These are phyloP conservation scores for Lactarius hengduanensis DNA, from an alignment of 768 basidiomycete genomes.

Conservation along the genomic window DNA sequence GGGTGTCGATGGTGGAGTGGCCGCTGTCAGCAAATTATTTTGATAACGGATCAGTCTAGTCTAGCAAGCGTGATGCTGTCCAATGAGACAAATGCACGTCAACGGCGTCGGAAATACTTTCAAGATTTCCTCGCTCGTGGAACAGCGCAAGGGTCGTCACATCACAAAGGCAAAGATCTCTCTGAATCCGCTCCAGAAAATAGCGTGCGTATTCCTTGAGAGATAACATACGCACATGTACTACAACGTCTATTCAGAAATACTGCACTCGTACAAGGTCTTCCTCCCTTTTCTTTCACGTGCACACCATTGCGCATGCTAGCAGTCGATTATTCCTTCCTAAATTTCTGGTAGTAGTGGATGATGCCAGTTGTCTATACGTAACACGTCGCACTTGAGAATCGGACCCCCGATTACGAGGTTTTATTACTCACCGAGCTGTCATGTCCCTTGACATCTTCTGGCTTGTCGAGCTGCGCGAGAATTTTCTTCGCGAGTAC, in stretches of 20 bases:
- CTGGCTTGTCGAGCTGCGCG: slow-evolving; percentile 75
- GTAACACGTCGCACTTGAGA: slow-evolving; percentile 10
- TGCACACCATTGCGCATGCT: background rate
- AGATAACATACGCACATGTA: background rate
- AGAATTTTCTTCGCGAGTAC: slow-evolving; percentile 96
- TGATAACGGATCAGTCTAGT: background rate
- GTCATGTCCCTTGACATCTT: slow-evolving; percentile 85
- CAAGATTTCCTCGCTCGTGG: no score
- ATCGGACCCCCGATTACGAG: background rate
- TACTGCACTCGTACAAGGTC: slow-evolving; percentile 1
- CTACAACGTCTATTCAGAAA: slow-evolving; percentile 1
- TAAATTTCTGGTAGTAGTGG: slow-evolving; percentile 91
- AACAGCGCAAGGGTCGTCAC: background rate
- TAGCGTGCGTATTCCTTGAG: background rate
- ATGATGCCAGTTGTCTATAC: slow-evolving; percentile 90
- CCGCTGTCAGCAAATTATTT: no score
- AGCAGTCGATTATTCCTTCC: slow-evolving; percentile 57
- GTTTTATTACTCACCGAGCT: slow-evolving; percentile 54
- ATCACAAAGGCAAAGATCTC: background rate
- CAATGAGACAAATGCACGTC: background rate
- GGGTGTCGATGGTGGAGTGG: background rate
- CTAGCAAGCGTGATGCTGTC: background rate
- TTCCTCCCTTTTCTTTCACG: background rate
- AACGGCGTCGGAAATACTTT: background rate
- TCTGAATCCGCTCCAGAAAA: background rate